Evolutionary conservation across 805 yeast species (phyloP), one percentile per base, ranked within the genome.

Genomic region (Maudiozyma pseudohumilis): DNA sequence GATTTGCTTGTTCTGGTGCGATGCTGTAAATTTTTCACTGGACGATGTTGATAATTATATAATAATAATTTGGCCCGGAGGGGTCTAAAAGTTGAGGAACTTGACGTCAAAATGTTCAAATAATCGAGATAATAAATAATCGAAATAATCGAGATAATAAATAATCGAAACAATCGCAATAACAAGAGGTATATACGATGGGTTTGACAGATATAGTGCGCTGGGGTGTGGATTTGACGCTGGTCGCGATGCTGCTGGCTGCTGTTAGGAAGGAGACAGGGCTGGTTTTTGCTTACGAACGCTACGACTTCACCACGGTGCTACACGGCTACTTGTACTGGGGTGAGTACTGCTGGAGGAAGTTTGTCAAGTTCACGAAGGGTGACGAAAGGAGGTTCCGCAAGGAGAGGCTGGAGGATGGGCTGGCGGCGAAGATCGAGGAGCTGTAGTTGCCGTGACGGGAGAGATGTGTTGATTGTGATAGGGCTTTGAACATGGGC

Each of bases 181-280:
- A 6, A 12, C 20, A 13, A 8, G n/a, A 16, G n/a, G 20, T 10
- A 16, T 12, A 17, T 24, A 13, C 17, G 12, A 49, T 49, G 54
- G 29, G 46, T 22, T 10, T 49, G 10, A 36, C 40, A 11, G 40
- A 47, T 32, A 13, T 39, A 57, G 33, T 81, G 9, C 96, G 86
- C 60, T 74, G 75, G 48, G 73, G 89, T 0, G 51, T 86, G 39
- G 96, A 88, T 54, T 69, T 87, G 44, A 74, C 88, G 3, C 65
- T 88, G 40, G 64, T 85, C 7, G 83, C 95, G 2, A 75, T 92
- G 56, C 66, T 88, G 11, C 64, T 89, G 31, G 95, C 96, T 0
- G 95, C 95, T 3, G 70, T 88, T 37, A 80, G 85, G 55, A 72
- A 86, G 44, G 77, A 83, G 44, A 82, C 95, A 0, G 96, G 96